Evolutionary conservation across 2,329 filamentous ascomycete genomes (phyloP).

Genomic region (Penicillium sp.): DNA sequence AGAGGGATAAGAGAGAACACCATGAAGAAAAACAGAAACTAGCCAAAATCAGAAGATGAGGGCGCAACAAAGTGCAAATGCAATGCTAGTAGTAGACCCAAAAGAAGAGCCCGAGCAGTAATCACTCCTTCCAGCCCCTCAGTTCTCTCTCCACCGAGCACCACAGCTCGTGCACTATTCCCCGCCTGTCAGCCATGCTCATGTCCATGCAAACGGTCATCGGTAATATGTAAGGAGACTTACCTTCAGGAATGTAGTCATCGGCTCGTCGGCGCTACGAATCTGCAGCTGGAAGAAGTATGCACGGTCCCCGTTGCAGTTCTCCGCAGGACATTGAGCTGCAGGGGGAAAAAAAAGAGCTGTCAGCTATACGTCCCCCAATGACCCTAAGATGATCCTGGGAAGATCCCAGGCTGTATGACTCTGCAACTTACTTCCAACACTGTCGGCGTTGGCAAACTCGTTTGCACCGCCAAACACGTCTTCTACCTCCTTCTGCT

Average conservation of each 20-base stretch:
- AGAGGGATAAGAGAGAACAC: neutral
- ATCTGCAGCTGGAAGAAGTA: constrained; percentile 98
- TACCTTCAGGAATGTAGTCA: constrained; percentile 95
- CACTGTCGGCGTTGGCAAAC: constrained; percentile 91
- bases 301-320: constrained; percentile 81
- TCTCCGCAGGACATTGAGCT: constrained; percentile 82
- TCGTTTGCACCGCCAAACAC: constrained; percentile 87
- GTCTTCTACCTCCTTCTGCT: constrained; percentile 85
- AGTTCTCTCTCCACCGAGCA: constrained; percentile 58
- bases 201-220: constrained; percentile 9
- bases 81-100: neutral
- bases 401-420: neutral
- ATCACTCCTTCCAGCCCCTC: constrained; percentile 22
- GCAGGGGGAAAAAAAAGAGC: constrained; percentile 23
- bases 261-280: constrained; percentile 95
- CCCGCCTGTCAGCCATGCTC: constrained; percentile 31
- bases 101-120: neutral
- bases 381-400: neutral
- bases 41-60: neutral
- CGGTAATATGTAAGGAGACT: constrained; percentile 30
- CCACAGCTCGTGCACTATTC: constrained; percentile 54
- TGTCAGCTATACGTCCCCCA: neutral
- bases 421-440: constrained; percentile 57
- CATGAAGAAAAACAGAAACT: neutral
- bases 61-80: neutral